A percentile compares a stretch with the other conserved stretches of the same genome.
Evolutionary conservation across 257 asterid genomes (phyloP).

Genomic region (Solanum clarkiae): DNA sequence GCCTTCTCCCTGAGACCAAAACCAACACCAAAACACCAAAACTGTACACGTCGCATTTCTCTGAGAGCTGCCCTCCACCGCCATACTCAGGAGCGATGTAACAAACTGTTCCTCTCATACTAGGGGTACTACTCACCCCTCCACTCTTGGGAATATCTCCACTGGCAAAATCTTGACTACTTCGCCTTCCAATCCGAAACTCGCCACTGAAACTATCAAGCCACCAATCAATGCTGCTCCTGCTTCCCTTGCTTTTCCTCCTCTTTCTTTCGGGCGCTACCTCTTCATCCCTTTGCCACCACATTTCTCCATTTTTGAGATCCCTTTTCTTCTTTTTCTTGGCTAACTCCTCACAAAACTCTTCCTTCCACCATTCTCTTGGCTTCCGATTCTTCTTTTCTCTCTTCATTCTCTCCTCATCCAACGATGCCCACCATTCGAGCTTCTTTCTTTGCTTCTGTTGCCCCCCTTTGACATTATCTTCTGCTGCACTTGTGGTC

Average conservation of each 20-base stretch:
- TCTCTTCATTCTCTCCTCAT: conserved; percentile 33
- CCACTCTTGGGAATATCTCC: conserved; percentile 78
- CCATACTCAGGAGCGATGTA: conserved; percentile 82
- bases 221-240: conserved; percentile 75
- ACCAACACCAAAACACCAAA: conserved; percentile 79
- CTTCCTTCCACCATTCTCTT: conserved; percentile 97
- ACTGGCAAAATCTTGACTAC: conserved; percentile 66
- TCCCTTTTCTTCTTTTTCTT: conserved; percentile 61
- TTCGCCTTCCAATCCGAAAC: conserved; percentile 51
- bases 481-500: conserved; percentile 23
- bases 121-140: conserved; percentile 89
- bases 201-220: conserved; percentile 79
- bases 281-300: conserved; percentile 84
- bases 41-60: conserved; percentile 81
- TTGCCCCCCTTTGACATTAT: conserved; percentile 16
- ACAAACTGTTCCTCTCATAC: conserved; percentile 95
- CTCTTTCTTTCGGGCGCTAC: conserved; percentile 37
- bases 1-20: conserved; percentile 79
- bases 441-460: conserved; percentile 57
- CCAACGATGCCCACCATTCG: conserved; percentile 72
- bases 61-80: conserved; percentile 58
- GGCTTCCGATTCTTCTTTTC: conserved; percentile 51
- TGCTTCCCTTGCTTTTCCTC: conserved; percentile 41
- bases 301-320: conserved; percentile 33
- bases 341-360: conserved; percentile 69